Evolutionary conservation across 176 grass and related monocot species (phyloP).

Genomic region (Raddia guianensis): DNA sequence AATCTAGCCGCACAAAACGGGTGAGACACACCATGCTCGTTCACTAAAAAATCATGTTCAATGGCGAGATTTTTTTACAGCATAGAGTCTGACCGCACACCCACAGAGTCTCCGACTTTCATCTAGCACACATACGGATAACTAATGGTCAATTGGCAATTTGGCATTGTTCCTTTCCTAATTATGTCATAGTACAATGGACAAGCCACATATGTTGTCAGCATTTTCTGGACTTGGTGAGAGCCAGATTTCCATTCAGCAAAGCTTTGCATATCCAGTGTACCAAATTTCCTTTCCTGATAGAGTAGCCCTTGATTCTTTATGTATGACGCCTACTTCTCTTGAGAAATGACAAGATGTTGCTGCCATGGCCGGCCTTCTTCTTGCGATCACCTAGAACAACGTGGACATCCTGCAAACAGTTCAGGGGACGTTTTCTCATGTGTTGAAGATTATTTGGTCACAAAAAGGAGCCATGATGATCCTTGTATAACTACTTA

Average conservation of each 20-base stretch:
- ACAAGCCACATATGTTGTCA: neutral
- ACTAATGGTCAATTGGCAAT: neutral
- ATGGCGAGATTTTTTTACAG: neutral
- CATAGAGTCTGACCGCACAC: neutral
- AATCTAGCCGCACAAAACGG: no score
- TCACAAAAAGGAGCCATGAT: neutral
- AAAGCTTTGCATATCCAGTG: neutral
- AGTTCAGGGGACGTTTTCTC: slow-evolving; percentile 10
- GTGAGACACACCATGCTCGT: neutral
- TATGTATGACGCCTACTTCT: slow-evolving; percentile 50
- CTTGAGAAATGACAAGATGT: slow-evolving; percentile 66
- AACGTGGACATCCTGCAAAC: slow-evolving; percentile 47
- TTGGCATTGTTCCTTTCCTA: neutral
- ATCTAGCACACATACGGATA: neutral
- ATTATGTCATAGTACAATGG: slow-evolving; percentile 12
- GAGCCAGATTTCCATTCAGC: neutral
- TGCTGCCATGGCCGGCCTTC: slow-evolving; percentile 51
- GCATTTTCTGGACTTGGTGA: neutral
- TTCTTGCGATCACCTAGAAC: slow-evolving; percentile 51
- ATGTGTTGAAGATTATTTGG: neutral
- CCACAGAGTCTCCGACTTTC: neutral
- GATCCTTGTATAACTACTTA: neutral
- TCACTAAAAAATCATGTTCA: neutral
- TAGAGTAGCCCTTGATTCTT: neutral
- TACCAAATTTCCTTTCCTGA: neutral